Conservation (phyloP, 2,329 filamentous ascomycete species). For the Curvularia sp. region DNA sequence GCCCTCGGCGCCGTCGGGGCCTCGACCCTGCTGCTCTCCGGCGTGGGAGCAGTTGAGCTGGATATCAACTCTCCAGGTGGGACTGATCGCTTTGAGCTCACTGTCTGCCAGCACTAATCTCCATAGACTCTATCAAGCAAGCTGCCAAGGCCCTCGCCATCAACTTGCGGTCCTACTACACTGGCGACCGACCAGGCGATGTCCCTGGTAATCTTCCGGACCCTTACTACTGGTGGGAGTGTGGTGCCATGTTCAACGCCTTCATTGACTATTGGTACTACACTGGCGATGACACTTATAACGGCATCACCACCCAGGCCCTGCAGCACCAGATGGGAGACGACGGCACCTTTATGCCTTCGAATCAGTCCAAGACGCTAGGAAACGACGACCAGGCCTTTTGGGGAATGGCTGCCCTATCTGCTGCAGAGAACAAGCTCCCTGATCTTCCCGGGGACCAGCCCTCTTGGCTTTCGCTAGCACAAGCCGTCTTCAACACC, state of each 20-base stretch:
- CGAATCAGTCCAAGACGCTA: constrained; percentile 65
- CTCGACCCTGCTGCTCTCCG: constrained; percentile 41
- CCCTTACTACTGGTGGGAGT: constrained; percentile 55
- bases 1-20: constrained; percentile 41
- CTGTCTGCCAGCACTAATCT: constrained; percentile 20
- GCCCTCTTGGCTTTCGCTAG: constrained; percentile 71
- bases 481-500: constrained; percentile 75
- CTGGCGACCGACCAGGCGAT: constrained; percentile 66
- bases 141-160: constrained; percentile 67
- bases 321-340: constrained; percentile 77
- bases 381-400: constrained; percentile 67
- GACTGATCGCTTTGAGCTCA: constrained; percentile 9
- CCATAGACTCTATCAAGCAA: constrained; percentile 66
- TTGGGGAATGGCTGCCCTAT: constrained; percentile 66
- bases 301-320: constrained; percentile 55
- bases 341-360: constrained; percentile 78
- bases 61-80: constrained; percentile 41
- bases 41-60: constrained; percentile 43
- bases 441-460: constrained; percentile 54
- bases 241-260: constrained; percentile 50
- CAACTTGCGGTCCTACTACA: constrained; percentile 69
- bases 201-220: constrained; percentile 63
- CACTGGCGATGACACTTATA: constrained; percentile 51
- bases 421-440: constrained; percentile 62
- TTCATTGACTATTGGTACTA: constrained; percentile 55